A percentile compares a stretch with the other conserved stretches of the same genome.
Conservation (phyloP, 345 rosid genomes). For the Salix udensis region DNA sequence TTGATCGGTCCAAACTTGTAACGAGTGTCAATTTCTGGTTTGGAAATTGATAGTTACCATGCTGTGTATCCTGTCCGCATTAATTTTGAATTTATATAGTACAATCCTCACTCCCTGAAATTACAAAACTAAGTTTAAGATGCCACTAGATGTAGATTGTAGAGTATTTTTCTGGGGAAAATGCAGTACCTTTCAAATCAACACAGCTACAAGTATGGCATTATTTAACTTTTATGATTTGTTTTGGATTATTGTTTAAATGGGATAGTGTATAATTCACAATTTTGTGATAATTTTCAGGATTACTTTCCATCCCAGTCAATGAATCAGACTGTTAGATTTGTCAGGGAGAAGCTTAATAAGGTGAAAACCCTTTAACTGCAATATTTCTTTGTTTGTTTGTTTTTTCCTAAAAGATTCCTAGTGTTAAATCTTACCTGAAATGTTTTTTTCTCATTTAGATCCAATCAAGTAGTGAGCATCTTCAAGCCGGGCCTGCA, state of each 20-base stretch:
- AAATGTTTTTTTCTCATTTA: conserved; percentile 16
- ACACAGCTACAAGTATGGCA: neutral
- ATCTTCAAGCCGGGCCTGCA: conserved; percentile 41
- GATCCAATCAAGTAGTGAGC: conserved; percentile 59
- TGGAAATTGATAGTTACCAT: neutral
- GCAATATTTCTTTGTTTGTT: neutral
- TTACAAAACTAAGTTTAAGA: neutral
- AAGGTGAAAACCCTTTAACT: conserved; percentile 42
- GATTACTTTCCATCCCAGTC: conserved; percentile 73
- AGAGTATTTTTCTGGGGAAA: too few relatives aligned
- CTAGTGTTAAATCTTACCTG: neutral
- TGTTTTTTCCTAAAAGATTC: neutral
- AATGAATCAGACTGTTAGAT: conserved; percentile 73
- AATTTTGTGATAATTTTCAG: conserved; percentile 33
- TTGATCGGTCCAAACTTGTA: conserved; percentile 1
- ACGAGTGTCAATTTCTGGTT: neutral
- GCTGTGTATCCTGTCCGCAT: neutral
- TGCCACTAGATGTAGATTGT: neutral
- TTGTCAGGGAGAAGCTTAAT: conserved; percentile 73
- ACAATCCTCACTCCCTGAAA: neutral
- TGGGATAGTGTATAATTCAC: neutral
- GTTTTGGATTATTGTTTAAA: neutral
- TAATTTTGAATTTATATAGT: neutral
- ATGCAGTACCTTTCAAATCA: too few relatives aligned
- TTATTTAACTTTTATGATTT: neutral